These are phyloP conservation scores for Phytophthora boehmeriae DNA, from an alignment of 352 stramenopile species.

Conservation along the genomic window DNA sequence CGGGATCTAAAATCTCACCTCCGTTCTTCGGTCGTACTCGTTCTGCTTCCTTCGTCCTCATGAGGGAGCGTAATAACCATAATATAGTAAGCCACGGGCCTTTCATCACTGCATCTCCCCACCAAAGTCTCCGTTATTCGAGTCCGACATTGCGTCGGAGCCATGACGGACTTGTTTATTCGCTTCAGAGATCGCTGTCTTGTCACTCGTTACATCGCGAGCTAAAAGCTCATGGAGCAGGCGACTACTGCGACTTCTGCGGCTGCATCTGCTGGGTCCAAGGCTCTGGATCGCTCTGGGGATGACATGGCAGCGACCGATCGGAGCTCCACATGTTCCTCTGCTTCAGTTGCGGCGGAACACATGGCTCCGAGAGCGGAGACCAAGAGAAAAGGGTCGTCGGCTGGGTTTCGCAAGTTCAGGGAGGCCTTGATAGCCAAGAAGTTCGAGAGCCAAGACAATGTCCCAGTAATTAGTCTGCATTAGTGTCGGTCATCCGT, in stretches of 20 bases:
- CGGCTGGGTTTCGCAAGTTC: slow-evolving; percentile 59
- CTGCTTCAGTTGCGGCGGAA: neutral
- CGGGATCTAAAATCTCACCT: slow-evolving; percentile 26
- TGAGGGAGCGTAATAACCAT: slow-evolving; percentile 37
- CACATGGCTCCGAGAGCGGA: neutral
- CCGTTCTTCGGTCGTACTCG: slow-evolving; percentile 32
- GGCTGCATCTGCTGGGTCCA: slow-evolving; percentile 30
- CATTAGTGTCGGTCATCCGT: no score
- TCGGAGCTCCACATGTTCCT: slow-evolving; percentile 12
- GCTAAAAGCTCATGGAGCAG: slow-evolving; percentile 11
- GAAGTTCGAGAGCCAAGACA: slow-evolving; percentile 51
- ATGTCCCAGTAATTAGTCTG: slow-evolving; percentile 34
- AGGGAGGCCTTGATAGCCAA: slow-evolving; percentile 61
- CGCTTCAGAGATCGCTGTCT: neutral
- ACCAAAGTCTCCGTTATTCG: neutral
- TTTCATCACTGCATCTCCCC: slow-evolving; percentile 8
- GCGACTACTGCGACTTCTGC: slow-evolving; percentile 12
- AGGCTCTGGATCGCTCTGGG: slow-evolving; percentile 10
- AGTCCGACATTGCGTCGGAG: neutral
- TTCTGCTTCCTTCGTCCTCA: slow-evolving; percentile 19
- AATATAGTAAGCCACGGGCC: slow-evolving; percentile 32
- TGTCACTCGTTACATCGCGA: slow-evolving; percentile 10
- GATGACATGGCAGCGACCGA: slow-evolving; percentile 13
- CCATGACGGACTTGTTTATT: no score
- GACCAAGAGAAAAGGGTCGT: slow-evolving; percentile 11